Evolutionary conservation across 1,284 basidiomycete genomes (phyloP), one percentile per base, ranked within the genome.

Genomic region (Moesziomyces parantarcticus): DNA sequence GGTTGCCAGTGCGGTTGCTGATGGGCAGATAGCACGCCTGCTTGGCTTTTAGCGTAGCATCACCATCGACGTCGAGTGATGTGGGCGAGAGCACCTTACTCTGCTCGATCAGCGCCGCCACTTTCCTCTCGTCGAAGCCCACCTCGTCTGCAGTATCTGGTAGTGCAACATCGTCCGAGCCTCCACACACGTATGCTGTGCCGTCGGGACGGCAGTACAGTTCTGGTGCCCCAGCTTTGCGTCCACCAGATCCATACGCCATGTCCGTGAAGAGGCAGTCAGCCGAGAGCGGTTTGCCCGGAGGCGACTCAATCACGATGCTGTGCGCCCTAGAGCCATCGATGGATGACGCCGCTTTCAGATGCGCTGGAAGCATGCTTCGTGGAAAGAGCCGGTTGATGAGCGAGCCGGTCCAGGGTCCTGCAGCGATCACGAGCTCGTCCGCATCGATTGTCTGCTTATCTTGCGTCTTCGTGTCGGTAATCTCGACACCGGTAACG

Each of bases 401-500:
- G 9, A 90, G 85, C 45, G 81, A 79, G 0, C 92, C 88, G 0
- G 93, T 92, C 94, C 94, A 97, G 1, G 92, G 92, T 14, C 94
- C 68, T 11, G 68, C 68, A 20, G 68, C 68, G 21, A 71, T 62
- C 10, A 71, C 68, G 10, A 71, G 50, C 14, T 71, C 68, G 34
- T 60, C 58, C 0, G 58, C 62, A 10, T 64, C 45, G 14, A 71
- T 45, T 10, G 25, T 39, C 21, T 48, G 58, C 10, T 54, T 61
- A 3, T 69, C 43, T 1, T 52, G 54, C 5, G 53, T 53, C 22
- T 67, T 47, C 25, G 43, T 22, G 18, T 66, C 48, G 18, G 45
- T 50, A 36, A 77, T 42, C 22, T 60, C 53, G 32, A 81, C 56
- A 6, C 59, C 59, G 21, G 60, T 68, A 1, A 79, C 58, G 21